Conservation (phyloP, 805 yeast genomes). For the Starmerella sp. region DNA sequence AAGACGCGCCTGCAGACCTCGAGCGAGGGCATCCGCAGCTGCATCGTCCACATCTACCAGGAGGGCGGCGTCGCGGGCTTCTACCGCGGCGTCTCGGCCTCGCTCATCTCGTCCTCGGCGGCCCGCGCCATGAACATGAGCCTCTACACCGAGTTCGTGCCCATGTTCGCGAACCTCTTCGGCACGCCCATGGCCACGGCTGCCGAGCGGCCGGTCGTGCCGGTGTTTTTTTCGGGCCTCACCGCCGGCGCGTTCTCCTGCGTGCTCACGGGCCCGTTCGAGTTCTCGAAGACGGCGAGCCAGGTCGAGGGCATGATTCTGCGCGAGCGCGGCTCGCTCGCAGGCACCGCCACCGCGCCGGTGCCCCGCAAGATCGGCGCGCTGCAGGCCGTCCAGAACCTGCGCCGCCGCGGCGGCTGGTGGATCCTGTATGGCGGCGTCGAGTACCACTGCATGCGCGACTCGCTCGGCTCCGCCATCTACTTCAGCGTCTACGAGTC, state of each 20-base stretch:
- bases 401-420: conserved; percentile 49
- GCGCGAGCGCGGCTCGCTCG: conserved; percentile 26
- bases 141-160: conserved; percentile 19
- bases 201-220: conserved; percentile 16
- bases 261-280: conserved; percentile 68
- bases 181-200: conserved; percentile 13
- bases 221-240: conserved; percentile 41
- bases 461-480: conserved; percentile 56
- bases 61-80: conserved; percentile 60
- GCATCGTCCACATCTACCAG: conserved; percentile 43
- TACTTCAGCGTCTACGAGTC: conserved; percentile 71
- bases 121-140: conserved; percentile 25
- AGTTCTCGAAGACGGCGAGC: conserved; percentile 68
- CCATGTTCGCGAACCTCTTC: conserved; percentile 14
- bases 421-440: conserved; percentile 64
- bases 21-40: conserved; percentile 42
- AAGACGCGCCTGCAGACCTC: conserved; percentile 81
- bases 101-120: conserved; percentile 46
- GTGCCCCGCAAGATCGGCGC: conserved; percentile 26
- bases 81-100: conserved; percentile 68
- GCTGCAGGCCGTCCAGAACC: conserved; percentile 39
- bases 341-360: not conserved
- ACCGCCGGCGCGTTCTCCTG: conserved; percentile 47
- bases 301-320: conserved; percentile 44
- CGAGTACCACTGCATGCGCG: conserved; percentile 55